A percentile compares a stretch with the other conserved stretches of the same genome.
phyloP scores from a whole-genome alignment of 148 eudicot genomes.

The Pouteria glomerata region DNA sequence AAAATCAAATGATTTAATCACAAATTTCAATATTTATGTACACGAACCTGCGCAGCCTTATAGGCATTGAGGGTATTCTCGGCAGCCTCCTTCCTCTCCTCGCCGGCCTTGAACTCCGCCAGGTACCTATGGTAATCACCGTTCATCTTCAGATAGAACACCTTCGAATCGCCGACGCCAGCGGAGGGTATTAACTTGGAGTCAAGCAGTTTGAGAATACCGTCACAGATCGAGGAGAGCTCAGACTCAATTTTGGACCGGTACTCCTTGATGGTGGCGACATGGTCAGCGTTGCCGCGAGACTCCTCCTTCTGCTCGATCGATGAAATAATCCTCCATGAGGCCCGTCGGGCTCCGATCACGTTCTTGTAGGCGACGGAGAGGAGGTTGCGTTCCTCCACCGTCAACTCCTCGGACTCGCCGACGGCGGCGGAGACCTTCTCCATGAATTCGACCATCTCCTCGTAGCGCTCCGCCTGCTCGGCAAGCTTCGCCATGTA shows the following conservation, averaged over 20 bases:
- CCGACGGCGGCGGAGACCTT: slow-evolving; percentile 15
- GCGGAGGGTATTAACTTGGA: slow-evolving; percentile 18
- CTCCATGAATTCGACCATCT: slow-evolving; percentile 33
- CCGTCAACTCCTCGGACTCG: slow-evolving; percentile 20
- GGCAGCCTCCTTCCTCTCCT: slow-evolving; percentile 30
- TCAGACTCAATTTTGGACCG: slow-evolving; percentile 23
- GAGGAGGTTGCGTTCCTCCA: slow-evolving; percentile 34
- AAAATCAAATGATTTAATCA: not conserved
- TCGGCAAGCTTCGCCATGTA: slow-evolving; percentile 24
- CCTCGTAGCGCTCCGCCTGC: slow-evolving; percentile 29
- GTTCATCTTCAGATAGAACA: slow-evolving; percentile 30
- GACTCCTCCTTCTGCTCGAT: slow-evolving; percentile 31
- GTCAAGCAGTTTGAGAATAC: slow-evolving; percentile 21
- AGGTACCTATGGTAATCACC: slow-evolving; percentile 28
- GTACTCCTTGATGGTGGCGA: slow-evolving; percentile 19
- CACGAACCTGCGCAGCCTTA: slow-evolving; percentile 25
- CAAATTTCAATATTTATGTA: not conserved
- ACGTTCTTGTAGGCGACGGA: slow-evolving; percentile 36
- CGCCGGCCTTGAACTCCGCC: slow-evolving; percentile 25
- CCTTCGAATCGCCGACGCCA: slow-evolving; percentile 17
- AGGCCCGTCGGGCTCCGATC: slow-evolving; percentile 34
- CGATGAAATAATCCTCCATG: slow-evolving; percentile 29
- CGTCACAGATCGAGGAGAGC: slow-evolving; percentile 26
- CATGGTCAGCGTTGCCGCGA: slow-evolving; percentile 27
- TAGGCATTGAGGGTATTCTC: slow-evolving; percentile 27